A percentile compares a stretch with the other conserved stretches of the same genome.
phyloP scores from a whole-genome alignment of 148 eudicot species.

The Dysphania ambrosioides region DNA sequence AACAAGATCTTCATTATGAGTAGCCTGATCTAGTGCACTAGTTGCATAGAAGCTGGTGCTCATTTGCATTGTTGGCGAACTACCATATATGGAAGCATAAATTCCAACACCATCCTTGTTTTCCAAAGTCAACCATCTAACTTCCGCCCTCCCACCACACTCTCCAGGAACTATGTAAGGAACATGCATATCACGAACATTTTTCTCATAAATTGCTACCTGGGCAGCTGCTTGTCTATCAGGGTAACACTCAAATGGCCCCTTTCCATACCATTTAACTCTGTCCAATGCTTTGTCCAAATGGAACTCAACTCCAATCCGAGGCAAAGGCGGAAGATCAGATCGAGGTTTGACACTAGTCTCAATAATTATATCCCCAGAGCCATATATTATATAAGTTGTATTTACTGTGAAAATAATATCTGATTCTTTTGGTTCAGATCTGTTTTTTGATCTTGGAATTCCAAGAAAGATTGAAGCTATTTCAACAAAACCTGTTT shows the following conservation, averaged over 20 bases:
- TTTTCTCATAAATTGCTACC: constrained; percentile 62
- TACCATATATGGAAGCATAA: constrained; percentile 62
- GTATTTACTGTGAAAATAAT: constrained; percentile 44
- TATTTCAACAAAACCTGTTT: constrained; percentile 52
- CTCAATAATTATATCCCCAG: constrained; percentile 80
- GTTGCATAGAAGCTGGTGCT: constrained; percentile 84
- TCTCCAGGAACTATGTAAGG: constrained; percentile 93
- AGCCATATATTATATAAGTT: constrained; percentile 56
- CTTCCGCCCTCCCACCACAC: constrained; percentile 88
- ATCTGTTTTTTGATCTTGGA: constrained; percentile 34
- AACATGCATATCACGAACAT: constrained; percentile 78
- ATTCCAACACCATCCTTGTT: constrained; percentile 62
- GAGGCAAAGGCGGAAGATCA: constrained; percentile 83
- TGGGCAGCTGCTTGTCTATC: constrained; percentile 90
- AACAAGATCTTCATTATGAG: constrained; percentile 70
- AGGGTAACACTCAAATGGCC: constrained; percentile 94
- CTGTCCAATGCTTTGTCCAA: constrained; percentile 60
- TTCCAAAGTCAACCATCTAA: constrained; percentile 84
- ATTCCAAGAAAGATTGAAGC: constrained; percentile 40
- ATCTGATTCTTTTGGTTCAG: constrained; percentile 32
- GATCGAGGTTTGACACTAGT: constrained; percentile 53
- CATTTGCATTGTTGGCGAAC: constrained; percentile 92
- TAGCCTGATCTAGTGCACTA: constrained; percentile 74
- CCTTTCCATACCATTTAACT: constrained; percentile 85
- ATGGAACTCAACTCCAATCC: constrained; percentile 85